Conservation (phyloP, 2,329 filamentous ascomycete genomes). For the Clarireedia sp. region DNA sequence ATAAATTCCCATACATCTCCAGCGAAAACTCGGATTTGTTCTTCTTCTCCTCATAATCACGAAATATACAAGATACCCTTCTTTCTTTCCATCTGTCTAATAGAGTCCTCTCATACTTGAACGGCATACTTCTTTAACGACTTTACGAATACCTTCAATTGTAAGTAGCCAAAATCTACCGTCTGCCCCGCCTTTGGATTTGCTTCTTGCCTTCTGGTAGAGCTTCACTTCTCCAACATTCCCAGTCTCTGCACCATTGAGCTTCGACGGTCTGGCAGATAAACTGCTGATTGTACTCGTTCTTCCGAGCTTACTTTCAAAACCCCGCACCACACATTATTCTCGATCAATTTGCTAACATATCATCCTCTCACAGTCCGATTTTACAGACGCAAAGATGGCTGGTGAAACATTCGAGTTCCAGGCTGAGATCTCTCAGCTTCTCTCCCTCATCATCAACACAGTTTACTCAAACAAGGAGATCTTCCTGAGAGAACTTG, state of each 20-base stretch:
- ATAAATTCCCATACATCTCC: slow-evolving; percentile 4
- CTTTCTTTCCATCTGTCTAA: slow-evolving; percentile 7
- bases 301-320: no score
- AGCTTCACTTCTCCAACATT: no score
- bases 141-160: slow-evolving; percentile 7
- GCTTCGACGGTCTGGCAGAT: no score
- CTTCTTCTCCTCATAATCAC: slow-evolving; percentile 1
- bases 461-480: slow-evolving; percentile 99
- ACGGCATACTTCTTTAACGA: slow-evolving; percentile 3
- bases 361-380: not conserved
- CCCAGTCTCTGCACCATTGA: no score
- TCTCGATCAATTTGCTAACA: not conserved
- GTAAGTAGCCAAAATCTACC: not conserved
- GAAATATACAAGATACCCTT: slow-evolving; percentile 9
- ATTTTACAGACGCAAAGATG: slow-evolving; percentile 52
- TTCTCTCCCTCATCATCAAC: slow-evolving; percentile 99
- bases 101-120: not conserved
- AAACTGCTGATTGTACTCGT: not conserved
- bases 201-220: not conserved
- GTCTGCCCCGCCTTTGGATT: not conserved
- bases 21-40: not conserved
- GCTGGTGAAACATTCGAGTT: slow-evolving; percentile 95
- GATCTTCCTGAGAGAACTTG: slow-evolving; percentile 97
- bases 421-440: slow-evolving; percentile 99
- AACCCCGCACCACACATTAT: not conserved